Evolutionary conservation across 106 monocot genomes (phyloP).

Genomic region (Dendrobium catenatum): DNA sequence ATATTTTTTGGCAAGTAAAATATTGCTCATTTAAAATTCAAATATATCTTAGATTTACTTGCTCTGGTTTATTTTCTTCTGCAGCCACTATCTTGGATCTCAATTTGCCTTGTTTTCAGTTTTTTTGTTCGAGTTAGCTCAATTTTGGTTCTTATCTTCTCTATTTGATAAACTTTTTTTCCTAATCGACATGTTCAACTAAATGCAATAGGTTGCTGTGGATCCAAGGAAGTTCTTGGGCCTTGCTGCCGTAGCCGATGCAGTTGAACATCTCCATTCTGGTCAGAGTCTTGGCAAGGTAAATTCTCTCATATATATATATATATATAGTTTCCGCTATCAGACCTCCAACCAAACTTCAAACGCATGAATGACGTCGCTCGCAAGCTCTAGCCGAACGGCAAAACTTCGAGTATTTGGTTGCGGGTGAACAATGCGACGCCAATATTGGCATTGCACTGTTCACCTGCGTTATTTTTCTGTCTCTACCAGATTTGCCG

Average conservation of each 20-base stretch:
- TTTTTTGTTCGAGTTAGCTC: not conserved
- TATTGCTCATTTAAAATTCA: not conserved
- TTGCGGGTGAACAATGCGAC: too few species aligned
- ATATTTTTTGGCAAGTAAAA: too few species aligned
- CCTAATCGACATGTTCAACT: not conserved
- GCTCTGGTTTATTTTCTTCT: not conserved
- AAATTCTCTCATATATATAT: not conserved
- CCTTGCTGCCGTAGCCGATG: slow-evolving; percentile 76
- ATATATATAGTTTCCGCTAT: not conserved
- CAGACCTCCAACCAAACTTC: too few species aligned
- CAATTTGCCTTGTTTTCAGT: not conserved
- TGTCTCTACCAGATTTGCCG: too few species aligned
- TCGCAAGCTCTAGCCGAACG: too few species aligned
- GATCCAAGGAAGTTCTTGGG: slow-evolving; percentile 80
- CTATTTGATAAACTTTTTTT: not conserved
- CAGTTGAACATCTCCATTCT: slow-evolving; percentile 95
- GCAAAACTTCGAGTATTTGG: too few species aligned
- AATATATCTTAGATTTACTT: not conserved
- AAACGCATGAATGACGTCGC: too few species aligned
- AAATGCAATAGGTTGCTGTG: slow-evolving; percentile 44
- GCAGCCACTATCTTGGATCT: not conserved
- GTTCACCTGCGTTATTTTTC: too few species aligned
- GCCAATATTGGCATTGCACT: too few species aligned
- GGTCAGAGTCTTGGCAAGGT: slow-evolving; percentile 96
- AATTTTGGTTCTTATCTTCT: not conserved